Evolutionary conservation across 345 rosid species (phyloP).

Genomic region (Salix udensis): DNA sequence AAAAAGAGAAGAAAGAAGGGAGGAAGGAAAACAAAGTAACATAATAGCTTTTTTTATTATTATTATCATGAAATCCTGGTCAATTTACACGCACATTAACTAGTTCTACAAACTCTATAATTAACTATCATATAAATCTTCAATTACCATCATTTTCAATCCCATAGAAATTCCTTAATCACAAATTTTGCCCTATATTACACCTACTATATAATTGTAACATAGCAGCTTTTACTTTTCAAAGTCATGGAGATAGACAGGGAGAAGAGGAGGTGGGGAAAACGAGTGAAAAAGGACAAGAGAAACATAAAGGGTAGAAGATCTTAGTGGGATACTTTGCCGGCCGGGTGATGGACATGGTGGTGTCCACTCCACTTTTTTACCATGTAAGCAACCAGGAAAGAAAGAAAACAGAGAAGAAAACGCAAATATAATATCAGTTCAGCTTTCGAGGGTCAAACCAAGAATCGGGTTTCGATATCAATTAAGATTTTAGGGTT

Average conservation of each 20-base stretch:
- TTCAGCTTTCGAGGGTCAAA: constrained; percentile 36
- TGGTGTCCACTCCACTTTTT: constrained; percentile 48
- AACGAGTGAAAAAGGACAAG: constrained; percentile 29
- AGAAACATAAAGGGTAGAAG: constrained; percentile 26
- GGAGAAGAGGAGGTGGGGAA: constrained; percentile 4
- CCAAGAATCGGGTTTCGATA: constrained; percentile 12
- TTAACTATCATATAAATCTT: no score
- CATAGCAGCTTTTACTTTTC: constrained; percentile 37
- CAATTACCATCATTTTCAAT: no score
- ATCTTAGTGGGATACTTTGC: constrained; percentile 70
- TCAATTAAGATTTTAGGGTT: background rate
- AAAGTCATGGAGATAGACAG: constrained; percentile 20
- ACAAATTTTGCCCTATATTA: no score
- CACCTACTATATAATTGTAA: background rate
- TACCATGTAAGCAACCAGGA: constrained; percentile 26
- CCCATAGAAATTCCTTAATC: no score
- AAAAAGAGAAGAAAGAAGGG: background rate
- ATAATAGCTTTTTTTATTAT: constrained; percentile 25
- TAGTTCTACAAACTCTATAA: no score
- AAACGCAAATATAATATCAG: background rate
- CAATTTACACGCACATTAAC: no score
- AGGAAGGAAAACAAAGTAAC: constrained; percentile 20
- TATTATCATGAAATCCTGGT: no score
- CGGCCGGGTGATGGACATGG: constrained; percentile 44
- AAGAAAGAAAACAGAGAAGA: constrained; percentile 7